Percentiles rank a stretch among this genome's conserved stretches.
Evolutionary conservation across 1,139 yeast species (phyloP).

Genomic region (Pichia sp.): DNA sequence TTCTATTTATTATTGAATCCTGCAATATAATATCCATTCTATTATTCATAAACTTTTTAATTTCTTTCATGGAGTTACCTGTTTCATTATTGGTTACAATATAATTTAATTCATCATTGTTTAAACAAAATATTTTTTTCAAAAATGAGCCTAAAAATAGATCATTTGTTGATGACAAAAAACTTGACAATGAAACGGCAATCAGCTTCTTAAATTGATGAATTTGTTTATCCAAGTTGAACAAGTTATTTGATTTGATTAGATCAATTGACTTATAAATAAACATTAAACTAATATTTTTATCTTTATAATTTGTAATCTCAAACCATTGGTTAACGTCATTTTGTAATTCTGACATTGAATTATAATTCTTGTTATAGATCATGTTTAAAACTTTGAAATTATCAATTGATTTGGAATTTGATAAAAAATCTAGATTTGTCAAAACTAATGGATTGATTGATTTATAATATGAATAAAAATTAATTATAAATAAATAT

Average conservation of each 20-base stretch:
- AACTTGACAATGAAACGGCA: too few relatives aligned
- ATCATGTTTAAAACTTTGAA: slow-evolving; percentile 11
- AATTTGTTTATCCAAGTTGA: slow-evolving; percentile 1
- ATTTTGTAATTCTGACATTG: slow-evolving; percentile 1
- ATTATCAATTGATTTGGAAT: background rate
- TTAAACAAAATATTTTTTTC: background rate
- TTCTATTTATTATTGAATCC: background rate
- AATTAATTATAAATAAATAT: slow-evolving; percentile 11
- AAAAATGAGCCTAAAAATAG: slow-evolving; percentile 1
- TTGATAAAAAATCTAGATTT: slow-evolving; percentile 13
- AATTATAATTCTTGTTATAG: slow-evolving; percentile 7
- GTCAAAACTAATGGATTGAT: slow-evolving; percentile 12
- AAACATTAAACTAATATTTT: slow-evolving; percentile 5
- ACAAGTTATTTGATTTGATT: slow-evolving; percentile 3
- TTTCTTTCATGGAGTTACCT: background rate
- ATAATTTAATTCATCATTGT: background rate
- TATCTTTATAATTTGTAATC: slow-evolving; percentile 1
- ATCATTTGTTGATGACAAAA: background rate
- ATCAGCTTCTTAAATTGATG: background rate
- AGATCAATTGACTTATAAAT: slow-evolving; percentile 10
- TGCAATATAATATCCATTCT: slow-evolving; percentile 1
- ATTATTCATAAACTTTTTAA: background rate
- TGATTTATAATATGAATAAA: slow-evolving; percentile 5
- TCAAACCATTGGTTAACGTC: slow-evolving; percentile 6
- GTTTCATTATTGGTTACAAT: background rate